These are phyloP conservation scores for Adiantum capillusveneris DNA, from an alignment of 75 land plant species.

Conservation along the genomic window DNA sequence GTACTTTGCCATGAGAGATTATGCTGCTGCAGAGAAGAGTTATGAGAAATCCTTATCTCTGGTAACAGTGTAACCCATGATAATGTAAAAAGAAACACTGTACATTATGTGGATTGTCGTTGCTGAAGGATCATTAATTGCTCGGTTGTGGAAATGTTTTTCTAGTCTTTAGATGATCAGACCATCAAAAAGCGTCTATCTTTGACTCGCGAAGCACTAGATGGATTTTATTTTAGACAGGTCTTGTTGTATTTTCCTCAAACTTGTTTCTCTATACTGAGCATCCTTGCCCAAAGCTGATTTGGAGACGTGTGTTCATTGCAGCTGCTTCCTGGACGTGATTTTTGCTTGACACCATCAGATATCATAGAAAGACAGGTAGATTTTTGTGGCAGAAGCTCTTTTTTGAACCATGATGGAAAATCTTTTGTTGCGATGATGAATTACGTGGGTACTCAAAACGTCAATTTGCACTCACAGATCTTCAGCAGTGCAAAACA, in stretches of 20 bases:
- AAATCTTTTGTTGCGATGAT: too few relatives aligned
- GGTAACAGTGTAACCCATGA: slow-evolving; percentile 1
- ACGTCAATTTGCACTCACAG: slow-evolving; percentile 5
- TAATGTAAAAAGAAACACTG: too few relatives aligned
- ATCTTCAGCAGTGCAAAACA: slow-evolving; percentile 32
- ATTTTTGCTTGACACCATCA: slow-evolving; percentile 20
- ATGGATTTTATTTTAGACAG: slow-evolving; percentile 32
- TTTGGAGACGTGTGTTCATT: too few relatives aligned
- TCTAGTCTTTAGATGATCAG: slow-evolving; percentile 21
- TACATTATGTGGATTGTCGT: too few relatives aligned
- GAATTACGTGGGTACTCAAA: too few relatives aligned
- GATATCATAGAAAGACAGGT: slow-evolving; percentile 31
- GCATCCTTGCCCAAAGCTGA: too few relatives aligned
- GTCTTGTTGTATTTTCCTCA: background rate
- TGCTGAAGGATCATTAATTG: too few relatives aligned
- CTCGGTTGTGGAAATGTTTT: background rate
- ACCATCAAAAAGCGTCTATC: slow-evolving; percentile 17
- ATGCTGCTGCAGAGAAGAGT: slow-evolving; percentile 19
- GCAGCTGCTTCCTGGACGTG: slow-evolving; percentile 32
- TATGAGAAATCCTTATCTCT: slow-evolving; percentile 25
- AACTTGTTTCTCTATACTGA: background rate
- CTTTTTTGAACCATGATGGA: too few relatives aligned
- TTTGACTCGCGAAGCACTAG: slow-evolving; percentile 22
- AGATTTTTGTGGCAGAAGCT: too few relatives aligned
- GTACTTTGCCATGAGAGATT: slow-evolving; percentile 19